Conservation (phyloP, 2,329 filamentous ascomycete species). For the Stachybotrys chartarum region DNA sequence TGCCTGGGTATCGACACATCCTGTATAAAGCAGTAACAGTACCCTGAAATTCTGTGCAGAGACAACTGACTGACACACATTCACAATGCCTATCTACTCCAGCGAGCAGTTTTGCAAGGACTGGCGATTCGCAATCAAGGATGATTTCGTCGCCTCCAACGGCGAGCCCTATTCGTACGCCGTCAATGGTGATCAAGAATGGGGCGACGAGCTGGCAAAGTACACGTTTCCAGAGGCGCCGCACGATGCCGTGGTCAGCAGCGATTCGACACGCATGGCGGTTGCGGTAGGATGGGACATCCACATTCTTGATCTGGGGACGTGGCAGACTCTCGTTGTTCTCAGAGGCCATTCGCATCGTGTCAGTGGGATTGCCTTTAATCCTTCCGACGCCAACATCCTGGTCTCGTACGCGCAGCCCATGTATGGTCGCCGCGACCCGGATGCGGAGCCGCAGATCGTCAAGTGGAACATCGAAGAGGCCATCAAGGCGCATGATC, state of each 20-base stretch:
- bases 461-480: background rate
- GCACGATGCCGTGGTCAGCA: constrained; percentile 1
- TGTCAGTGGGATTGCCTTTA: background rate
- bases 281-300: background rate
- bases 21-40: no score
- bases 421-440: background rate
- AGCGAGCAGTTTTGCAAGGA: constrained; percentile 1
- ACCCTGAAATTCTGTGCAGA: background rate
- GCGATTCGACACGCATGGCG: constrained; percentile 1
- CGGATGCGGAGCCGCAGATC: background rate
- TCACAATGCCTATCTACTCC: constrained; percentile 1
- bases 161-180: constrained; percentile 4
- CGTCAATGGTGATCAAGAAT: background rate
- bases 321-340: background rate
- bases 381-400: constrained; percentile 1
- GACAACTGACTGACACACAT: background rate
- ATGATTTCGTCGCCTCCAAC: constrained; percentile 2
- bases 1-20: no score
- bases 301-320: background rate
- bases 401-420: constrained; percentile 1
- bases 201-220: constrained; percentile 4
- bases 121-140: constrained; percentile 4
- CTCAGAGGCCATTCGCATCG: background rate
- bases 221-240: background rate
- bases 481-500: background rate